Evolutionary conservation across 2,329 filamentous ascomycete genomes (phyloP), one percentile per base, ranked within the genome.

Genomic region (Talaromyces sp.): DNA sequence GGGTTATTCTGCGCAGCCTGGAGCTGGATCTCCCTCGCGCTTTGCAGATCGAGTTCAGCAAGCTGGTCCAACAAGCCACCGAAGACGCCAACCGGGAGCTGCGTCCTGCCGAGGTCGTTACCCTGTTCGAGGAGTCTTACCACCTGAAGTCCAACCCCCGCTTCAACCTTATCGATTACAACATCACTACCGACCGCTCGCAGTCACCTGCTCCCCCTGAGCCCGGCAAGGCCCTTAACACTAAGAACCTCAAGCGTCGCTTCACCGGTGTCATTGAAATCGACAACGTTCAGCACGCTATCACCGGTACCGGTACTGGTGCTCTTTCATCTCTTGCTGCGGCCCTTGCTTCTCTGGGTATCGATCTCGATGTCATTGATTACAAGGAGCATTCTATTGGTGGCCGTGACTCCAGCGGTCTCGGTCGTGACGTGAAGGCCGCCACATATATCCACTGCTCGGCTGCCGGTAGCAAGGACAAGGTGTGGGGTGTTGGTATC

Each of bases 371-470:
- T 68, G 91, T 97, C 47, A 84, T 87, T 41, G 91, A 97, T 72
- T 97, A 97, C 80, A 96, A 95, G 79, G 94, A 97, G 74, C 93
- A 97, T 75, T 88, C 92, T 24, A 91, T 97, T 36, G 35, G 29
- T n/a, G n/a, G 32, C 9, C 24, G 24, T 27, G 24, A 97, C 75
- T 88, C 92, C 24, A 91, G 97, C 19, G 35, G 91, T 60, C 80
- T 82, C 47, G 90, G 90, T 56, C 84, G 86, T 52, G 85, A 91
- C 56, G 90, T 93, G 61, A 95, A 95, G 78, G 93, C 93, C n/a
- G 93, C 91, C 2, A 90, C 92, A 2, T 97, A 95, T 70, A 96
- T 97, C 59, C 90, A 97, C 73, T 96, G 91, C 74, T 91, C 83
- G 24, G 82, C 86, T 17, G 75, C 82, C 3, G 85, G 83, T 42